Percentiles rank a stretch among this genome's conserved stretches.
Evolutionary conservation across 352 stramenopile genomes (phyloP).

Genomic region (Globisporangium cylindrosporum): DNA sequence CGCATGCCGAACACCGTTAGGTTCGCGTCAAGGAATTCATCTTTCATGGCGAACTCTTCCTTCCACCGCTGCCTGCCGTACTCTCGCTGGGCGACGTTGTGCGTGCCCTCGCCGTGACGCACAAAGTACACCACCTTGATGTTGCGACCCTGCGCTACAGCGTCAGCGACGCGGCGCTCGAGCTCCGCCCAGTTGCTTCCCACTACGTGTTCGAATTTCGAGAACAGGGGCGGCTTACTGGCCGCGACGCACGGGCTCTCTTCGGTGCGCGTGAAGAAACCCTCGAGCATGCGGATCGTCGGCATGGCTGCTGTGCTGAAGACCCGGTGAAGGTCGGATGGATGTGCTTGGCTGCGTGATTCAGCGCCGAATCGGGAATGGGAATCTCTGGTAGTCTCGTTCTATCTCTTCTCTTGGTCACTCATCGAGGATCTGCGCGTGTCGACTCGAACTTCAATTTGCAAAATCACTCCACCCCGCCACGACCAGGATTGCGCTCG

Average conservation of each 20-base stretch:
- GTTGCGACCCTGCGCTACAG: constrained; percentile 16
- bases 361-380: constrained; percentile 2
- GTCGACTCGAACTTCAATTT: not conserved
- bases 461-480: not conserved
- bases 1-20: constrained; percentile 56
- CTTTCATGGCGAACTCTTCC: constrained; percentile 49
- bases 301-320: not conserved
- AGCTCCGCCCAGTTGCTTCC: constrained; percentile 24
- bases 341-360: not conserved
- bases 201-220: constrained; percentile 29
- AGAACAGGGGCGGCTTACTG: constrained; percentile 24
- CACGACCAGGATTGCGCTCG: not conserved
- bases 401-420: not conserved
- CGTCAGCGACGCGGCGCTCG: constrained; percentile 16
- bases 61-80: constrained; percentile 57
- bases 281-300: constrained; percentile 22
- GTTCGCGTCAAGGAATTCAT: constrained; percentile 59
- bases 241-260: not conserved
- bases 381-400: not conserved
- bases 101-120: constrained; percentile 65
- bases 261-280: constrained; percentile 28
- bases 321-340: not conserved
- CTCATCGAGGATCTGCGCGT: not conserved
- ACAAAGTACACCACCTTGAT: constrained; percentile 81
- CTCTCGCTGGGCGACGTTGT: constrained; percentile 63